Evolutionary conservation across 2,329 filamentous ascomycete species (phyloP).

Genomic region (Podosphaera fusca): DNA sequence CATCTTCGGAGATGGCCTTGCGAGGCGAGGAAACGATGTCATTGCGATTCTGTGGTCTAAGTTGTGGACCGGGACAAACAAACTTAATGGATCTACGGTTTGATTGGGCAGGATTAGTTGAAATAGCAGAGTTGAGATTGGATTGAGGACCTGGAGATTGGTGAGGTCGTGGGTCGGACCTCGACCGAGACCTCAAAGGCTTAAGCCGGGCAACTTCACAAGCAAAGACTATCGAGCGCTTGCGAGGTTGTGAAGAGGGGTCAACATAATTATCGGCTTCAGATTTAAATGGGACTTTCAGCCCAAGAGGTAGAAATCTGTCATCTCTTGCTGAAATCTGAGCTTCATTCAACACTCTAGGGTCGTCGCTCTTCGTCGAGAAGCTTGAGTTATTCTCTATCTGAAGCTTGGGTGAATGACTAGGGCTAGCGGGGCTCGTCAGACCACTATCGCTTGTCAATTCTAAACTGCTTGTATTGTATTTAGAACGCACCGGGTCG

Average conservation of each 20-base stretch:
- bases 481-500: conserved; percentile 17
- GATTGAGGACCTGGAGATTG: conserved; percentile 15
- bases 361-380: conserved; percentile 10
- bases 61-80: conserved; percentile 37
- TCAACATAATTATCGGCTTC: conserved; percentile 38
- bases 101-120: conserved; percentile 16
- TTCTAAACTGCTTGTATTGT: conserved; percentile 66
- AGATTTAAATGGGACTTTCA: conserved; percentile 16
- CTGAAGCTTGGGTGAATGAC: conserved; percentile 30
- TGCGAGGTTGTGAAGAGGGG: conserved; percentile 45
- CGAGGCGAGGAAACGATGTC: conserved; percentile 3
- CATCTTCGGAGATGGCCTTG: background rate
- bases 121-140: conserved; percentile 14
- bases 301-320: conserved; percentile 3
- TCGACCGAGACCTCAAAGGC: background rate
- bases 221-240: conserved; percentile 80
- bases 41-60: background rate
- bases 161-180: conserved; percentile 17
- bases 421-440: conserved; percentile 72
- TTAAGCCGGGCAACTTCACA: conserved; percentile 37
- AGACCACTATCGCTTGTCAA: conserved; percentile 85
- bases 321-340: background rate
- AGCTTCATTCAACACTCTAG: conserved; percentile 4
- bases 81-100: conserved; percentile 50
- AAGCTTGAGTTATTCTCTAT: conserved; percentile 34